These are phyloP conservation scores for Debaryomyces psychrophilus DNA, from an alignment of 1,139 yeast species.

Conservation along the genomic window DNA sequence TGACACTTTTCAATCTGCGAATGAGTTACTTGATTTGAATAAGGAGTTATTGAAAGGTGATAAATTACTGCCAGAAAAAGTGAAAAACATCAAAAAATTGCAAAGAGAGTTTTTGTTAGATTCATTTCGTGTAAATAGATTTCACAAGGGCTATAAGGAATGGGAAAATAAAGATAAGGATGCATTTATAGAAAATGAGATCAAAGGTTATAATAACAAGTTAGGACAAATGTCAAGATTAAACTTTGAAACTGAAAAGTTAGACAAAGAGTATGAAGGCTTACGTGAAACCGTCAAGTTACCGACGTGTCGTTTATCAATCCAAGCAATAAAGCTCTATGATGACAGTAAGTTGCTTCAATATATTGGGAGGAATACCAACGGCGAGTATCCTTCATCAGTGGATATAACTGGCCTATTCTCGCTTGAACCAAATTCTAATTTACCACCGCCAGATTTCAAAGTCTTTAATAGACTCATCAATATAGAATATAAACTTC, in stretches of 20 bases:
- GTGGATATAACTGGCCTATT: slow-evolving; percentile 29
- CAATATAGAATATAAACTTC: slow-evolving; percentile 37
- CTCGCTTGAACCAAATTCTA: slow-evolving; percentile 30
- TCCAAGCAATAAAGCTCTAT: slow-evolving; percentile 31
- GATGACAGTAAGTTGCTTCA: slow-evolving; percentile 26
- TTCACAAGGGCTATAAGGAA: slow-evolving; percentile 34
- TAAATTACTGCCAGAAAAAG: not conserved
- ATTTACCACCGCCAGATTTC: slow-evolving; percentile 34
- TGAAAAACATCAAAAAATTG: slow-evolving; percentile 11
- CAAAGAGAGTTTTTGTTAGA: slow-evolving; percentile 35
- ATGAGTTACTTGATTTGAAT: slow-evolving; percentile 17
- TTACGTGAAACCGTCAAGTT: slow-evolving; percentile 28
- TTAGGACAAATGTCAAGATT: slow-evolving; percentile 35
- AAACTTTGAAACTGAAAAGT: slow-evolving; percentile 28
- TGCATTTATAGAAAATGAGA: slow-evolving; percentile 28
- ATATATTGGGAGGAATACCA: slow-evolving; percentile 17
- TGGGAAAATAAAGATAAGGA: slow-evolving; percentile 31
- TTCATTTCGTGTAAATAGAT: slow-evolving; percentile 36
- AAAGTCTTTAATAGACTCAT: slow-evolving; percentile 34
- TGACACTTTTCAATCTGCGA: slow-evolving; percentile 20
- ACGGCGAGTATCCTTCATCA: slow-evolving; percentile 21
- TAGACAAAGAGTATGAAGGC: slow-evolving; percentile 29
- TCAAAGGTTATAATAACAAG: slow-evolving; percentile 33
- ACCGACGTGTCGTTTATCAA: slow-evolving; percentile 36
- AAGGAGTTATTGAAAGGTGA: slow-evolving; percentile 11